Evolutionary conservation across 148 eudicot genomes (phyloP).

Genomic region (Persicaria maculosa): DNA sequence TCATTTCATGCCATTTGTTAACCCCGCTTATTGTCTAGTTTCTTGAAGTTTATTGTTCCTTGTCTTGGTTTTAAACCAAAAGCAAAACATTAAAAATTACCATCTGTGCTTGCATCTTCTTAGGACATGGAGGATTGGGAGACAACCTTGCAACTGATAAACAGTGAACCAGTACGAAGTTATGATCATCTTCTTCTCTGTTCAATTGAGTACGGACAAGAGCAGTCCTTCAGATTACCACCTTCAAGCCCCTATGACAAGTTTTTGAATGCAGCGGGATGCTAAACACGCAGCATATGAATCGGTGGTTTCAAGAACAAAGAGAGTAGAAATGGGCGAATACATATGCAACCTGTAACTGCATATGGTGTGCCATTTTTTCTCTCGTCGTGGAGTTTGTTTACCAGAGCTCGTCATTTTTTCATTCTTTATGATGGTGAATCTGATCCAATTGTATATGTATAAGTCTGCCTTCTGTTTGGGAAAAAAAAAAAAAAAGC

Average conservation of each 20-base stretch:
- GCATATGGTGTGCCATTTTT: neutral
- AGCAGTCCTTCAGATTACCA: constrained; percentile 62
- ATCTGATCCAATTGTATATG: neutral
- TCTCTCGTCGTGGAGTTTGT: neutral
- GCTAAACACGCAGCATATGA: constrained; percentile 30
- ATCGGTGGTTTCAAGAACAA: neutral
- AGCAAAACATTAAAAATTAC: neutral
- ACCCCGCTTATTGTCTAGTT: neutral
- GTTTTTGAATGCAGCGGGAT: constrained; percentile 79
- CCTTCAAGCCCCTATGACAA: constrained; percentile 92
- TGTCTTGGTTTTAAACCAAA: neutral
- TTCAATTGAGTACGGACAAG: constrained; percentile 47
- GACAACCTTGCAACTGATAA: constrained; percentile 22
- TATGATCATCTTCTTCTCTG: constrained; percentile 34
- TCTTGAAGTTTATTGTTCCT: neutral
- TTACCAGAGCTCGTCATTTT: neutral
- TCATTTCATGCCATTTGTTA: neutral
- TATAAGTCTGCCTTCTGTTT: neutral
- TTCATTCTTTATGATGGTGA: constrained; percentile 7
- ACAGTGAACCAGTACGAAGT: constrained; percentile 25
- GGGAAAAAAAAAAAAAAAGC: neutral
- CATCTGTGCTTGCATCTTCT: neutral
- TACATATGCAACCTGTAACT: neutral
- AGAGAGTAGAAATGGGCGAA: neutral
- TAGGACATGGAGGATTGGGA: constrained; percentile 34